Percentiles rank a stretch among this genome's conserved stretches.
These are phyloP conservation scores for Pseudocercospora vitis DNA, from an alignment of 2,329 filamentous ascomycete genomes.

Conservation along the genomic window DNA sequence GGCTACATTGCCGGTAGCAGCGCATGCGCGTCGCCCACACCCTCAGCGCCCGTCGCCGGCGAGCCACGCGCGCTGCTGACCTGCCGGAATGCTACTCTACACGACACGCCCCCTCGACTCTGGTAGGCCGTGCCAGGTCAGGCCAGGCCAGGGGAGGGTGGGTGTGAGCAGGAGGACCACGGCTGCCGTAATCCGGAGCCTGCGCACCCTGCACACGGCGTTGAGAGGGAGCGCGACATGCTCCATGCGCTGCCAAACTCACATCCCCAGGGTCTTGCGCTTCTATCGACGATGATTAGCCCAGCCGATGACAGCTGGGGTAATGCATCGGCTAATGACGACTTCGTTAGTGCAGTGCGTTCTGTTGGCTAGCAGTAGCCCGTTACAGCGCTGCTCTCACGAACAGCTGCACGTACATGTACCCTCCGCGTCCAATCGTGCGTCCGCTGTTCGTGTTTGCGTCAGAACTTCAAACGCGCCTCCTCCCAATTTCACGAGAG, in stretches of 20 bases:
- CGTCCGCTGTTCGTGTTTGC: constrained; percentile 10
- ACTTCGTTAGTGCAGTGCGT: constrained; percentile 22
- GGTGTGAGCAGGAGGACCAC: constrained; percentile 1
- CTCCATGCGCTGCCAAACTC: constrained; percentile 11
- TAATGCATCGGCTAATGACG: constrained; percentile 31
- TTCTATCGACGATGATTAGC: constrained; percentile 29
- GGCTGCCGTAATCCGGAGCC: no score
- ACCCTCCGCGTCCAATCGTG: constrained; percentile 21
- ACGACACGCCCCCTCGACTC: no score
- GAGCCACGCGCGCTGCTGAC: constrained; percentile 4
- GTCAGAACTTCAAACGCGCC: constrained; percentile 1
- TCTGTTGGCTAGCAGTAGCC: not conserved
- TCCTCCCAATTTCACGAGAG: not conserved
- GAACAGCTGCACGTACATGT: constrained; percentile 22
- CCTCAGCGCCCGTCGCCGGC: constrained; percentile 5
- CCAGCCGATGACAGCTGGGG: constrained; percentile 22
- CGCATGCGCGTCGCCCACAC: not conserved
- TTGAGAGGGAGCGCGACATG: constrained; percentile 25
- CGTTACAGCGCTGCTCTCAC: constrained; percentile 1
- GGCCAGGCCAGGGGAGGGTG: no score
- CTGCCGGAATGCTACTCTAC: no score
- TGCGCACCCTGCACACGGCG: constrained; percentile 13
- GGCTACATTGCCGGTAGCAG: not conserved
- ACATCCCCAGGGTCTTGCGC: constrained; percentile 6
- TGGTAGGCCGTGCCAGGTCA: not conserved